These are phyloP conservation scores for Lyophyllum decastes DNA, from an alignment of 768 basidiomycete genomes.

Conservation along the genomic window DNA sequence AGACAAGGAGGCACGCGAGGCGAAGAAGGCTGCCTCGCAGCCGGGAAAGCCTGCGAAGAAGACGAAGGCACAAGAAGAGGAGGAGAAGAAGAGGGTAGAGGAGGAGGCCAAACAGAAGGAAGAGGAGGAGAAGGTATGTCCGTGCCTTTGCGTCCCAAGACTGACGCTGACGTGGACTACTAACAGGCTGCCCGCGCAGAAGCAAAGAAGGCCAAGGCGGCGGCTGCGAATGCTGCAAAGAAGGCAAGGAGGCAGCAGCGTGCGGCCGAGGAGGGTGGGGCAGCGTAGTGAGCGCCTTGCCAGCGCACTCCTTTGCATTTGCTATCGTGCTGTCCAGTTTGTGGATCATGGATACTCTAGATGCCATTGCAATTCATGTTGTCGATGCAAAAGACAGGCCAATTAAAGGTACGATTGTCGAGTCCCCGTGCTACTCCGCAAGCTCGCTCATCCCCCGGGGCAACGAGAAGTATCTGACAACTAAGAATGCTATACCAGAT, in stretches of 20 bases:
- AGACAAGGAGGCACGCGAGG: conserved; percentile 92
- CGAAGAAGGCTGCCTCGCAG: conserved; percentile 68
- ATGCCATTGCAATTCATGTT: no score
- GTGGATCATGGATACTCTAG: background rate
- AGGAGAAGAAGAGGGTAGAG: conserved; percentile 73
- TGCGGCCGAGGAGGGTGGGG: conserved; percentile 40
- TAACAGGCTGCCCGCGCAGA: conserved; percentile 60
- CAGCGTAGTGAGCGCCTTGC: background rate
- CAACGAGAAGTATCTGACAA: no score
- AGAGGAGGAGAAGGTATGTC: conserved; percentile 77
- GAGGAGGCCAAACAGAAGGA: conserved; percentile 76
- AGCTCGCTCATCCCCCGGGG: no score
- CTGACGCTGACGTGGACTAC: background rate
- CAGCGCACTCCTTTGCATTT: background rate
- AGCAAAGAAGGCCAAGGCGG: conserved; percentile 83
- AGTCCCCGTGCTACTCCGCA: no score
- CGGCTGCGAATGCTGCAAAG: conserved; percentile 88
- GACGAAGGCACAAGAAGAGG: conserved; percentile 72
- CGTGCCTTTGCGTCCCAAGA: background rate
- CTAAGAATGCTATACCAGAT: no score
- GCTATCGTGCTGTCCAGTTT: background rate
- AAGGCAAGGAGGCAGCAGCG: conserved; percentile 76
- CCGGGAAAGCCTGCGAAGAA: conserved; percentile 61
- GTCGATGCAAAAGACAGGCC: background rate
- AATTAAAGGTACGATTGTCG: background rate